Evolutionary conservation across 139 green algal genomes (phyloP), one percentile per base, ranked within the genome.

Genomic region (Chlorella ohadii): DNA sequence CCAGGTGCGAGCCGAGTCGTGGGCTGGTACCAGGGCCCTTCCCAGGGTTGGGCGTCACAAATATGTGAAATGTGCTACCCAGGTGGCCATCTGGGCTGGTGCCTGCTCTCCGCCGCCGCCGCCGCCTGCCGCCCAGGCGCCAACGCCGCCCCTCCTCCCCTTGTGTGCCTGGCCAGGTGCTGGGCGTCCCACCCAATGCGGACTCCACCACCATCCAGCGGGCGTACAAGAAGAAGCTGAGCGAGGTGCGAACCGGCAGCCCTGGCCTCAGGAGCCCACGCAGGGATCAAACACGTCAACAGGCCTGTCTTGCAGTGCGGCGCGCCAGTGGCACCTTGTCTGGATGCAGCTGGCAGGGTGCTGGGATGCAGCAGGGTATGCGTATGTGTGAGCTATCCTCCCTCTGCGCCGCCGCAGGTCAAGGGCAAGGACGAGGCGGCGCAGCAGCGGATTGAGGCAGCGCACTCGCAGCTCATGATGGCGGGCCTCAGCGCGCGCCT

Each of bases 401-500:
- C 12, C 51, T 22, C 51, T 13, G 22, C 51, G 15, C 12, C 12
- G 51, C 15, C 22, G 51, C 51, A 59, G 51, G 75, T 64, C 1
- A 87, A 73, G 38, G 81, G 84, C 5, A 68, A 90, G 71, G 89
- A 94, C 0, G 81, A 81, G 19, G 85, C 57, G 33, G 78, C 64
- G 55, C 59, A 78, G 38, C 64, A 66, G 20, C 70, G 34, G 20
- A 91, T 94, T 15, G 91, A 94, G 51, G 67, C 81, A 11, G 91
- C 91, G 13, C 91, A 94, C 84, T 88, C 85, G 3, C 65, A 56
- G 27, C 77, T 94, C 25, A 90, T 94, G 85, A 94, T 94, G 91
- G 80, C 83, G 12, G 39, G 76, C 28, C 81, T 94, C 28, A 86
- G 81, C 22, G 67, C 86, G 23, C 71, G 91, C 1, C 72, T 93